A percentile compares a stretch with the other conserved stretches of the same genome.
Conservation (phyloP, 1,139 yeast genomes). For the Blastobotrys proliferans region DNA sequence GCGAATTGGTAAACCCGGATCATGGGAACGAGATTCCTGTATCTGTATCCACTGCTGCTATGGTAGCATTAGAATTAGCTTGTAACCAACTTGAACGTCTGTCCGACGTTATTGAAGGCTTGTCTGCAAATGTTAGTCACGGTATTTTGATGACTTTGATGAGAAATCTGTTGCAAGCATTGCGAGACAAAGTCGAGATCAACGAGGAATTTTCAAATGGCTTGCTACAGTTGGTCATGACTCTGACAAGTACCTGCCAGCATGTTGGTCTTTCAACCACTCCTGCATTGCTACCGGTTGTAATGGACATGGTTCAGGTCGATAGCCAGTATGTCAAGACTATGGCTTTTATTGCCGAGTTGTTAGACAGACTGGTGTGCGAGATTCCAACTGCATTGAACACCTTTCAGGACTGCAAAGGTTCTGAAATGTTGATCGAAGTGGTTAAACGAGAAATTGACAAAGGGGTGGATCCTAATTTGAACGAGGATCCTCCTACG, state of each 20-base stretch:
- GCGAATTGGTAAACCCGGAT: constrained; percentile 64
- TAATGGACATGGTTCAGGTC: constrained; percentile 58
- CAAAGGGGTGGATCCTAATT: constrained; percentile 55
- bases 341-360: constrained; percentile 61
- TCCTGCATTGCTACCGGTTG: constrained; percentile 70
- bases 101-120: constrained; percentile 69
- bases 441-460: constrained; percentile 65
- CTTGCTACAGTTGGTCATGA: constrained; percentile 30
- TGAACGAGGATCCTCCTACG: constrained; percentile 46
- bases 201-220: constrained; percentile 31
- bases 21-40: constrained; percentile 42
- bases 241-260: constrained; percentile 26
- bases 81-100: constrained; percentile 64
- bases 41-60: constrained; percentile 55
- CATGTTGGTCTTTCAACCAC: constrained; percentile 43
- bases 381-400: constrained; percentile 47
- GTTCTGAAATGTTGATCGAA: constrained; percentile 59
- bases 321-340: constrained; percentile 52
- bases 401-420: constrained; percentile 63
- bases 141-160: constrained; percentile 75
- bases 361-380: constrained; percentile 52
- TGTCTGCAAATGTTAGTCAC: constrained; percentile 88
- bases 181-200: constrained; percentile 37
- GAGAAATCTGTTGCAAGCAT: constrained; percentile 53
- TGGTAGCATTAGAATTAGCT: constrained; percentile 67